Base-by-base conservation (phyloP, 148 eudicot genomes). In the Euryodendron excelsum region DNA sequence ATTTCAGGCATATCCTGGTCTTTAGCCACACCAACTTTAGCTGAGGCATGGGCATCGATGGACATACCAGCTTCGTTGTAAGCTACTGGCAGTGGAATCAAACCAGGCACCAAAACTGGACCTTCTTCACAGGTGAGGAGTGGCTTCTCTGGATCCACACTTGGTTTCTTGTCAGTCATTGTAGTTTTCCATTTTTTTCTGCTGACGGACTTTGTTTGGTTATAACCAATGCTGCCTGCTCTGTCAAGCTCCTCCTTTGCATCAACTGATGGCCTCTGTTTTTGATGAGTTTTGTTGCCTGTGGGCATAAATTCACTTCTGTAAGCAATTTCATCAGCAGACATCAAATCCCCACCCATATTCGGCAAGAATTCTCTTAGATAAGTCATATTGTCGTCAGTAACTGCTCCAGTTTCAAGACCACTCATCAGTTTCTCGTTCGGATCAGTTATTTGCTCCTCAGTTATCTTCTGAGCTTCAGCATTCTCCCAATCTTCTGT, bases 401-500 rank as follows among this genome's bases (percentile, higher is more conserved):
- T 17, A 27, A 39, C 2, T 52, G 53, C 15, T 2, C 47, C 71
- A 25, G 59, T 69, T 70, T 28, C 44, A 30, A 4, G 1, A 4
- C 15, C 18, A 31, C 41, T 41, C 15, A 13, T 59, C 41, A 25
- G 34, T 39, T 41, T 7, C 53, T 74, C 53, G 6, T 12, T 25
- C n/a, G 55, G 60, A 56, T 53, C 23, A n/a, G 34, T 30, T 31
- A 1, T 9, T 50, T 48, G 21, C 25, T 72, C 78, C 63, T 86
- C 82, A 2, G 39, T 82, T 48, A 82, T 75, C 45, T 48, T 64
- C 50, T 72, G 86, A 64, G 52, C 73, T 66, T 74, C 80, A 27
- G 81, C 84, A 74, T 52, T 72, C 23, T 78, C 87, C 89, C 89
- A 84, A 30, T 87, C 87, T 74, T 82, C 87, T 0, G 11, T 48